A percentile compares a stretch with the other conserved stretches of the same genome.
These are phyloP conservation scores for Aurantiochytrium sp. DNA, from an alignment of 108 stramenopile genomes.

Conservation along the genomic window DNA sequence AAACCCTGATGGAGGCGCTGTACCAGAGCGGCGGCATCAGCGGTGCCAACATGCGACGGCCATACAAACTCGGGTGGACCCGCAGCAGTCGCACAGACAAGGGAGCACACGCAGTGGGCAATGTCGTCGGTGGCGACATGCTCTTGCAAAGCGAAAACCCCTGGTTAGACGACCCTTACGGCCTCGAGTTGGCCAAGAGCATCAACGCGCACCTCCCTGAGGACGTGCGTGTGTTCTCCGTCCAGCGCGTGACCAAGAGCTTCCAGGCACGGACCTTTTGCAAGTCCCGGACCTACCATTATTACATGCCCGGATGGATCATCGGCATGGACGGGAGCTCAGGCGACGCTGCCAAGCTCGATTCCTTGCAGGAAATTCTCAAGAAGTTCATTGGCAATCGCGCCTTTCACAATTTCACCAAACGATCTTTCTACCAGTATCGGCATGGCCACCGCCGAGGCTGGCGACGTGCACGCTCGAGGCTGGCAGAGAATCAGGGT, in stretches of 20 bases:
- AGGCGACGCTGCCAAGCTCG: background rate
- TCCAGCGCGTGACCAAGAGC: background rate
- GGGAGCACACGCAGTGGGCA: background rate
- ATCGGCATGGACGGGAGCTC: background rate
- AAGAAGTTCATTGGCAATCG: background rate
- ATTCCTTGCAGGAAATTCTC: background rate
- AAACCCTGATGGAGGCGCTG: background rate
- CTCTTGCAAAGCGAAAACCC: background rate
- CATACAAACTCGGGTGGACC: background rate
- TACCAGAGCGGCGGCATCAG: background rate
- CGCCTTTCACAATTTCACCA: slow-evolving; percentile 7
- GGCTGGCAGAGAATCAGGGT: too few relatives aligned
- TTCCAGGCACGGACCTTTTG: background rate
- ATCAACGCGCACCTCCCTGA: background rate
- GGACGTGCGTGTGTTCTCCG: background rate
- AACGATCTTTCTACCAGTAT: background rate
- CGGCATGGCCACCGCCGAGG: background rate
- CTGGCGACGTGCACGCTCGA: background rate
- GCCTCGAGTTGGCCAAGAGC: background rate
- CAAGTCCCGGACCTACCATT: background rate
- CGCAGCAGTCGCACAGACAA: background rate
- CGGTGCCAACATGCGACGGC: background rate
- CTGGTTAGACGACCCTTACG: background rate
- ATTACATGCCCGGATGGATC: background rate
- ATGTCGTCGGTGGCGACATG: background rate